These are phyloP conservation scores for Trypanosoma avium DNA, from an alignment of 208 protist genomes.

Conservation along the genomic window DNA sequence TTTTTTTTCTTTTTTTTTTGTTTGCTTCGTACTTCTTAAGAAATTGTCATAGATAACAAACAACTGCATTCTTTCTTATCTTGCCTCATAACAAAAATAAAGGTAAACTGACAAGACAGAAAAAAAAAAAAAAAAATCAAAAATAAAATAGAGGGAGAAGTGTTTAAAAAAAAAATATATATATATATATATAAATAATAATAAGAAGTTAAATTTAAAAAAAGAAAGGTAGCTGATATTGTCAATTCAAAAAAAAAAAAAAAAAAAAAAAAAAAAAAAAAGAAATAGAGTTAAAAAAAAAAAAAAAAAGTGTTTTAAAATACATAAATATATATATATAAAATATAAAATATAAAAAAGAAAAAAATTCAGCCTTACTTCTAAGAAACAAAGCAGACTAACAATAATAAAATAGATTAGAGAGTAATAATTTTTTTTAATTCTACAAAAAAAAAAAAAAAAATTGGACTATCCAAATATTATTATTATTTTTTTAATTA, in stretches of 20 bases:
- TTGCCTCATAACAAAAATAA: too few species aligned
- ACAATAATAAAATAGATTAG: constrained; percentile 10
- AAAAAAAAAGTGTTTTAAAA: constrained; percentile 8
- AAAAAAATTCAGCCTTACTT: background rate
- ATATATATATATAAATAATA: constrained; percentile 19
- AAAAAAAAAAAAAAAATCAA: constrained; percentile 13
- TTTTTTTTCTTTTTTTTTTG: too few species aligned
- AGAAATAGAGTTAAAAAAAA: constrained; percentile 1
- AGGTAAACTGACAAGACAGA: background rate
- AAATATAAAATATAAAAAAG: constrained; percentile 24
- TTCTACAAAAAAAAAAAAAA: background rate
- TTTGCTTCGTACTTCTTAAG: too few species aligned
- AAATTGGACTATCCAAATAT: too few species aligned
- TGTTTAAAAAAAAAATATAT: constrained; percentile 5
- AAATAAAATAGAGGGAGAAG: constrained; percentile 11
- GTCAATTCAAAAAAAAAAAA: background rate
- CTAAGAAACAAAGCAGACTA: constrained; percentile 11
- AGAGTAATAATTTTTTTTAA: background rate
- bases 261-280: constrained; percentile 13
- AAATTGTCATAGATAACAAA: too few species aligned
- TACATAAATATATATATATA: background rate
- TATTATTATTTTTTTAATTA: too few species aligned
- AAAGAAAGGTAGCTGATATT: too few species aligned
- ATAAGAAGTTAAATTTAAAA: background rate
- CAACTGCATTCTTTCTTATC: too few species aligned